These are phyloP conservation scores for Spathaspora passalidarum DNA, from an alignment of 805 yeast species.

Conservation along the genomic window DNA sequence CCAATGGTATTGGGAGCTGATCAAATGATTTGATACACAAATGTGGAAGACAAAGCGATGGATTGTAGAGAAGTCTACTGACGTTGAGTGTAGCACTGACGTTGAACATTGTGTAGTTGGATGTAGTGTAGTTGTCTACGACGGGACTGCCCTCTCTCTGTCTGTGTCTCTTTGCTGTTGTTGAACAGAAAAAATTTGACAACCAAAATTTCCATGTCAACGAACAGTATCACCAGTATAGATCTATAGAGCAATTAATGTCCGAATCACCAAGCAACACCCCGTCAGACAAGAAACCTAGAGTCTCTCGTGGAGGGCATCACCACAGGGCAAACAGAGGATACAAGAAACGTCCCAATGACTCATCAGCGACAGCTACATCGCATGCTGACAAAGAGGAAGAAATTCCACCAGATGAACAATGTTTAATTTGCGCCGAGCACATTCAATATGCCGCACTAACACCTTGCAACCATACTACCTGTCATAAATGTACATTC, in stretches of 20 bases:
- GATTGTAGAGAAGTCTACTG: slow-evolving; percentile 54
- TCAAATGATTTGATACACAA: slow-evolving; percentile 53
- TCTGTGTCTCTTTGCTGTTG: no score
- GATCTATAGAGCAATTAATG: neutral
- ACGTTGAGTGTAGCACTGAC: slow-evolving; percentile 76
- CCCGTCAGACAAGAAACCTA: neutral
- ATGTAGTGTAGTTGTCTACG: neutral
- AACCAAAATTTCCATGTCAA: no score
- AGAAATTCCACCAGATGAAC: slow-evolving; percentile 33
- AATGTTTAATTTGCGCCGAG: slow-evolving; percentile 85
- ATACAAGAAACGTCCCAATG: slow-evolving; percentile 4
- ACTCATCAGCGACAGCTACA: neutral
- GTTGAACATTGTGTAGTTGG: slow-evolving; percentile 43
- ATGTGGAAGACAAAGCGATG: slow-evolving; percentile 71
- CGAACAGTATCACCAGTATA: no score
- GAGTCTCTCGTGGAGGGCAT: neutral
- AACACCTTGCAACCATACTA: slow-evolving; percentile 79
- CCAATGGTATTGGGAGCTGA: slow-evolving; percentile 54
- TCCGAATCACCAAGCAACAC: neutral
- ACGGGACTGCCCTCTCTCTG: neutral
- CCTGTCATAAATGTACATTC: slow-evolving; percentile 80
- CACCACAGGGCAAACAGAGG: neutral
- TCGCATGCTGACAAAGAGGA: slow-evolving; percentile 23
- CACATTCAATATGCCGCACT: slow-evolving; percentile 59
- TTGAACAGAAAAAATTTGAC: no score